phyloP scores from a whole-genome alignment of 1,284 basidiomycete species.

The Pseudozyma sp. region DNA sequence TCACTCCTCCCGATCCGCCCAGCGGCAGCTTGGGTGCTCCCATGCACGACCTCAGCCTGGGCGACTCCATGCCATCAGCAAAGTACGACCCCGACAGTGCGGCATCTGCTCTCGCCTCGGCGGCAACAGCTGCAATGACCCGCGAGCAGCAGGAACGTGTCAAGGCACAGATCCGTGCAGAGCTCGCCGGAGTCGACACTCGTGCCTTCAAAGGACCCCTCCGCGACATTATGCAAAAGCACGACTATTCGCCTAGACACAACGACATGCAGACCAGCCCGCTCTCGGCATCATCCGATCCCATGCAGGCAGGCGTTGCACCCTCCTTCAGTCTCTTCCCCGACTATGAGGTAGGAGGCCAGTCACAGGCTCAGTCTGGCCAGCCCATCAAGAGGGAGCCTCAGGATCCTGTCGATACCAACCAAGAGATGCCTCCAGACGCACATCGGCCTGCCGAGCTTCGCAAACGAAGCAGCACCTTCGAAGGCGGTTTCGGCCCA shows the following conservation, averaged over 20 bases:
- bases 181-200: constrained; percentile 56
- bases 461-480: constrained; percentile 50
- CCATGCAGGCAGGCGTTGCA: constrained; percentile 45
- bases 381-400: constrained; percentile 10
- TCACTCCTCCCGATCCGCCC: constrained; percentile 29
- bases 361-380: constrained; percentile 16
- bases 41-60: constrained; percentile 45
- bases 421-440: constrained; percentile 22
- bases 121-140: constrained; percentile 21
- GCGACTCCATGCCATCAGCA: constrained; percentile 30
- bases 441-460: constrained; percentile 27
- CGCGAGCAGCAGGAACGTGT: constrained; percentile 45
- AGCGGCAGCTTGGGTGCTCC: constrained; percentile 53
- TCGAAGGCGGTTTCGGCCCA: constrained; percentile 35
- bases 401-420: constrained; percentile 1
- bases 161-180: constrained; percentile 48
- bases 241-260: constrained; percentile 29
- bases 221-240: constrained; percentile 52
- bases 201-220: constrained; percentile 58
- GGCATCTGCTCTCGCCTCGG: constrained; percentile 24
- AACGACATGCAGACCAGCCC: constrained; percentile 44
- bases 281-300: constrained; percentile 33
- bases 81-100: constrained; percentile 16
- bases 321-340: constrained; percentile 43
- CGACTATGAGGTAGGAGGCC: constrained; percentile 36